phyloP scores from a whole-genome alignment of 257 asterid genomes.

The Agastache rugosa region DNA sequence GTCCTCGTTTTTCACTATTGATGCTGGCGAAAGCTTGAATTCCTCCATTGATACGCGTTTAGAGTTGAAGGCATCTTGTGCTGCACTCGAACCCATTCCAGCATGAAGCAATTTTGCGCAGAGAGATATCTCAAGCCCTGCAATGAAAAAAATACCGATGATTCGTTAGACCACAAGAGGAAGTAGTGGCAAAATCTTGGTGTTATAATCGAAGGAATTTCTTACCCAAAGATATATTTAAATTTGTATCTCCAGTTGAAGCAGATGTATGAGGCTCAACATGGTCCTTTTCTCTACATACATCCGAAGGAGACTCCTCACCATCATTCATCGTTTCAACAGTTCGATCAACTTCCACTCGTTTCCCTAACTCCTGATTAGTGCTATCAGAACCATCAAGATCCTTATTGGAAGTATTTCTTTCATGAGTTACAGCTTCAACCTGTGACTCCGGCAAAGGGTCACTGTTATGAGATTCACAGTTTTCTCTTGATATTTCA shows the following conservation, averaged over 20 bases:
- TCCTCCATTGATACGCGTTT: conserved; percentile 70
- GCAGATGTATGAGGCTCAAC: conserved; percentile 48
- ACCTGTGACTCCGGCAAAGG: conserved; percentile 43
- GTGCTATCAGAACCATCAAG: conserved; percentile 43
- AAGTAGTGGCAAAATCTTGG: conserved; percentile 15
- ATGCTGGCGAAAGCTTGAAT: conserved; percentile 59
- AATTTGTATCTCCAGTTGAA: conserved; percentile 39
- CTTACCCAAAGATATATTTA: conserved; percentile 53
- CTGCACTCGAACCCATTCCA: conserved; percentile 84
- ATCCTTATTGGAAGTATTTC: conserved; percentile 37
- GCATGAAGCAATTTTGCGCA: conserved; percentile 75
- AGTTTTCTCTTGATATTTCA: conserved; percentile 44
- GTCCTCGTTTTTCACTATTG: conserved; percentile 68
- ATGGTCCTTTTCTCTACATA: conserved; percentile 41
- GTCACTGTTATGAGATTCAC: conserved; percentile 32
- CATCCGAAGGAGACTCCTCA: conserved; percentile 46
- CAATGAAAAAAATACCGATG: background rate
- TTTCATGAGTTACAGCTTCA: conserved; percentile 42
- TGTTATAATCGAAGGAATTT: conserved; percentile 22
- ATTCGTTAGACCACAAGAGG: conserved; percentile 21
- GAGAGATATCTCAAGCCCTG: conserved; percentile 85
- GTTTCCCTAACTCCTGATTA: conserved; percentile 42
- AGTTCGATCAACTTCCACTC: conserved; percentile 42
- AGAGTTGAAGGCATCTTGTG: conserved; percentile 69
- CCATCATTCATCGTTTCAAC: conserved; percentile 29